Evolutionary conservation across 1,284 basidiomycete species (phyloP).

Genomic region (Melampsora americana): DNA sequence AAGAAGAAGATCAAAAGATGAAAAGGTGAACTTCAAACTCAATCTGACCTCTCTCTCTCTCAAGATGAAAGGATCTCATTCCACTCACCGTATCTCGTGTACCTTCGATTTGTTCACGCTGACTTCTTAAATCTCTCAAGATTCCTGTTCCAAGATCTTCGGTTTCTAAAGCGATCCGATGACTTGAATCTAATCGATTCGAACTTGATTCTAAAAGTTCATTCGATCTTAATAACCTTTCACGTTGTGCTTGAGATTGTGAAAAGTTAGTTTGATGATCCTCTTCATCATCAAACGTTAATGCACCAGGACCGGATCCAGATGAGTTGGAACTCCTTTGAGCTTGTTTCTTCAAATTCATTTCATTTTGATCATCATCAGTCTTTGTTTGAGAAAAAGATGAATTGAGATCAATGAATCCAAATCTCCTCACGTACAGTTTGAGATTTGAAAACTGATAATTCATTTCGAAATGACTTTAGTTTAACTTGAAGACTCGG

Average conservation of each 20-base stretch:
- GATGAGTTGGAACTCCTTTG: constrained; percentile 58
- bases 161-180: constrained; percentile 89
- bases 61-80: background rate
- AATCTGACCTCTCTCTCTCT: background rate
- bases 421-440: constrained; percentile 60
- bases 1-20: constrained; percentile 46
- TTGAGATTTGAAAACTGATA: constrained; percentile 73
- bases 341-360: constrained; percentile 62
- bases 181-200: constrained; percentile 78
- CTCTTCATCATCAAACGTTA: background rate
- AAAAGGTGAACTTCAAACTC: background rate
- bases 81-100: constrained; percentile 75
- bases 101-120: constrained; percentile 94
- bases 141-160: constrained; percentile 94
- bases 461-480: constrained; percentile 66
- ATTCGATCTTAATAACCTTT: constrained; percentile 54
- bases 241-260: constrained; percentile 54
- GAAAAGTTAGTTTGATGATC: background rate
- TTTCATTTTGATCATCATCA: background rate
- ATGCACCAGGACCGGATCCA: background rate
- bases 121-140: constrained; percentile 74
- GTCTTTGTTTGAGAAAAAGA: background rate
- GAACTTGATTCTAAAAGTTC: constrained; percentile 56
- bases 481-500: constrained; percentile 71
- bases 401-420: no score